A percentile compares a stretch with the other conserved stretches of the same genome.
phyloP scores from a whole-genome alignment of 2,329 filamentous ascomycete species.

The Meredithiella fracta region DNA sequence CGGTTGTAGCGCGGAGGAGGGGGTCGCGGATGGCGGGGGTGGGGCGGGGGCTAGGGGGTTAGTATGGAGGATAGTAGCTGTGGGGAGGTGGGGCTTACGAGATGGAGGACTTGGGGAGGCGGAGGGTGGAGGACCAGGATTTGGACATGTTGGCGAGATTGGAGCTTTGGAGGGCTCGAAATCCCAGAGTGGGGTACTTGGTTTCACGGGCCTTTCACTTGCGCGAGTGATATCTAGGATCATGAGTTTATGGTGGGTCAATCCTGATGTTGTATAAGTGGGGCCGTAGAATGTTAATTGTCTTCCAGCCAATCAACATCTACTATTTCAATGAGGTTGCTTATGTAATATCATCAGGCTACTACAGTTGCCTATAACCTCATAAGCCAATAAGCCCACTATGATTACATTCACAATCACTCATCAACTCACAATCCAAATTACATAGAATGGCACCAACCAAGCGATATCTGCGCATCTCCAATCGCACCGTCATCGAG shows the following conservation, averaged over 20 bases:
- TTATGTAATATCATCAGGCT: background rate
- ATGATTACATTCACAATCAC: background rate
- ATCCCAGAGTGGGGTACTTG: background rate
- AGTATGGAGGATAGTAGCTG: background rate
- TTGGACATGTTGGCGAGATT: constrained; percentile 27
- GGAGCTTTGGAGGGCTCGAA: background rate
- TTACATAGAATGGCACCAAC: constrained; percentile 59
- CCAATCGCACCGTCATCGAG: constrained; percentile 88
- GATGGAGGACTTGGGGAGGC: constrained; percentile 58
- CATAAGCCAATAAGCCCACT: no score
- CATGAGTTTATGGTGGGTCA: background rate
- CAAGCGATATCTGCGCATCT: constrained; percentile 77
- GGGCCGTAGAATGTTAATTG: background rate
- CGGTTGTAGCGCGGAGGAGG: constrained; percentile 63
- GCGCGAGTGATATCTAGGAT: background rate
- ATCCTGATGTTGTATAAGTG: background rate
- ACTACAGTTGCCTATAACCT: no score
- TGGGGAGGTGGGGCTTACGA: constrained; percentile 32
- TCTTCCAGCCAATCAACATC: background rate
- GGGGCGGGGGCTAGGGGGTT: constrained; percentile 31
- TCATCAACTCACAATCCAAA: background rate
- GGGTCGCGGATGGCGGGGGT: constrained; percentile 31
- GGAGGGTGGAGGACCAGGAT: constrained; percentile 59
- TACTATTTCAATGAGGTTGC: constrained; percentile 2
- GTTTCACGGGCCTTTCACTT: background rate